Evolutionary conservation across 2,329 filamentous ascomycete species (phyloP).

Genomic region (Alternaria angustiovoidea): DNA sequence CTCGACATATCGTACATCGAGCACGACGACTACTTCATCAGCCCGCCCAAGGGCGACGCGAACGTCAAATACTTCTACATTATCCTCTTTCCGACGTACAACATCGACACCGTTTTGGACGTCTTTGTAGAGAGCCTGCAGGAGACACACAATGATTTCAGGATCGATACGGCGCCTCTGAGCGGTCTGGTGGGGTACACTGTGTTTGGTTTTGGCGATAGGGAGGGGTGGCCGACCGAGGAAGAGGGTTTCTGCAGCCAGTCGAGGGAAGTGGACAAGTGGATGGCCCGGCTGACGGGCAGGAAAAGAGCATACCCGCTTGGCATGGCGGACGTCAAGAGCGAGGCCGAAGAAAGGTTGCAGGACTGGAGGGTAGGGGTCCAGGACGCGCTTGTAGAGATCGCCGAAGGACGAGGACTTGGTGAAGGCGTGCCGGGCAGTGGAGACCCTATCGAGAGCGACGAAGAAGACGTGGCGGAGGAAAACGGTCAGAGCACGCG

Average conservation of each 20-base stretch:
- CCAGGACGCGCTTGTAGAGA: constrained; percentile 71
- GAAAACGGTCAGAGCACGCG: constrained; percentile 48
- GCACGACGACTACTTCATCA: constrained; percentile 91
- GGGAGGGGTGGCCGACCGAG: constrained; percentile 90
- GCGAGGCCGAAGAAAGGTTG: constrained; percentile 71
- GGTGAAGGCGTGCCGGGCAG: constrained; percentile 78
- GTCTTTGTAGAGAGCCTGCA: constrained; percentile 85
- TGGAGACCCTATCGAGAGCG: constrained; percentile 84
- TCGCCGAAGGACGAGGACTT: constrained; percentile 61
- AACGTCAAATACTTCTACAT: constrained; percentile 78
- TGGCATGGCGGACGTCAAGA: constrained; percentile 85
- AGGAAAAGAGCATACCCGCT: constrained; percentile 88
- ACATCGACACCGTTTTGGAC: constrained; percentile 91
- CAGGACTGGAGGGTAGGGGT: constrained; percentile 82
- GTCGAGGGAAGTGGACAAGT: constrained; percentile 87
- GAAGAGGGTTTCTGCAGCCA: constrained; percentile 92
- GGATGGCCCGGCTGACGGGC: constrained; percentile 94
- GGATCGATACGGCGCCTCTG: constrained; percentile 88
- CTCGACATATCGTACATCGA: constrained; percentile 86
- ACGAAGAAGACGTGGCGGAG: constrained; percentile 69
- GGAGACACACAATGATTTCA: constrained; percentile 96
- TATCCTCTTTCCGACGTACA: constrained; percentile 87
- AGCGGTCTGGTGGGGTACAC: constrained; percentile 82
- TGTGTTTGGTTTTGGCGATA: constrained; percentile 93
- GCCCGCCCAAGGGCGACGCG: constrained; percentile 68